Base-by-base conservation (phyloP, 1,284 basidiomycete species). In the Austropuccinia psidii region DNA sequence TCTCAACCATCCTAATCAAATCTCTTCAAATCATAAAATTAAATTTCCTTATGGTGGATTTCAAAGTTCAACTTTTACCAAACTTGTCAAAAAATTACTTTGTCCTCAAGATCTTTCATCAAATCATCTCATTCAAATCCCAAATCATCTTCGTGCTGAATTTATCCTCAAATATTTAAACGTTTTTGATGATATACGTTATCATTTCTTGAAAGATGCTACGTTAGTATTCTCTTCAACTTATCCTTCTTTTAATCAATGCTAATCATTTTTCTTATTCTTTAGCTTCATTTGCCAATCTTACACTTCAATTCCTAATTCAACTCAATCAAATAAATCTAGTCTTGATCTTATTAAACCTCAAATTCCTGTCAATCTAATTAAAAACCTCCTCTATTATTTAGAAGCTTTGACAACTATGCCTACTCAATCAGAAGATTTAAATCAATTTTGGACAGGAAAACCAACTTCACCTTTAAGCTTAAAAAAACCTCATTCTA, bases 171-270 rank as follows among this genome's bases (percentile, higher is more conserved):
- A 84, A 11, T 91, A 88, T 87, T 84, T 91, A 75, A 87, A 87
- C 76, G 86, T 89, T 0, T 77, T 76, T 64, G 83, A 94, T 80
- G 91, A 94, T 80, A 84, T 98, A 31, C 87, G 94, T 74, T 96
- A 90, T 88, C 91, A 90, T 81, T 96, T 96, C 82, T 85, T 97
- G 75, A 86, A 90, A 45, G 93, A 96, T 78, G 84, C 90, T 33
- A 86, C 85, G 89, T 91, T 62, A 82, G 81, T 79, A 8, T 11
- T 24, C 8, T 29, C 39, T 49, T 64, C 31, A 27, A 37, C 39
- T 43, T 19, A 31, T n/a, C 47, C 6, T 19, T 2, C 45, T 4
- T 29, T 50, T 66, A 75, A 37, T 8, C n/a, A 55, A 29, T 41
- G 54, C 4, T 66, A 87, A 82, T 43, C 67, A 61, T 54, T 47